Base-by-base conservation (phyloP, 768 basidiomycete species). In the Tylopilus plumbeoviolaceoides region DNA sequence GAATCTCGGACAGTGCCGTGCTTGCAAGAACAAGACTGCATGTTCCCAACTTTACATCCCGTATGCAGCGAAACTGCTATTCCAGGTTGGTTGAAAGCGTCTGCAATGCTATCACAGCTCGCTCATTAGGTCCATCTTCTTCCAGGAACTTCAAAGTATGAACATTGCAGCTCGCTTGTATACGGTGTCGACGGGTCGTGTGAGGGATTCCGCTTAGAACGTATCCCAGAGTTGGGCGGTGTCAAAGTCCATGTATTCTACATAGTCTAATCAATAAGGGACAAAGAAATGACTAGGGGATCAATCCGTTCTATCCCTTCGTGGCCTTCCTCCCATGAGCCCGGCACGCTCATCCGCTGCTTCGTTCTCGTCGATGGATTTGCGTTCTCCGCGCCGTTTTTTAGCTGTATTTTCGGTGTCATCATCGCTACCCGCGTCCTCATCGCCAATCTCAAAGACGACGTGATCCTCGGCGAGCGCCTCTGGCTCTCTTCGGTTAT, bases 21-120 rank as follows among this genome's bases (percentile, higher is more conserved):
- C 94, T 21, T 98, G 95, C 73, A 90, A 94, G 68, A 98, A 97
- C 76, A 95, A 95, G 75, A 95, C 93, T 17, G 91, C 91, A 30
- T 89, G 89, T 68, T 92, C 91, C 47, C 94, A 94, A 60, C 68
- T 91, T 7, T 89, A 91, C 62, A 91, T 95, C 68, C 95, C 97
- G 25, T 99, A 99, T 67, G 95, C 97, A 11, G 95, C 95, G 18
- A 97, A 98, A 70, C 72, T 97, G 50, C 78, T 98, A 42, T 94
- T 97, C 87, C 95, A 97, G 83, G 92, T 85, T 63, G 40, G 77
- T 68, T 41, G 38, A 18, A 38, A 9, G 53, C 2, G 10, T 41
- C 44, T 47, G 5, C 10, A 11, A 11, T 18, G 40, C 28, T 36
- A 18, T 35, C 27, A 27, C 47, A 40, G 39, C 23, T 56, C 23